phyloP scores from a whole-genome alignment of 345 rosid genomes.

The Lumnitzera littorea region DNA sequence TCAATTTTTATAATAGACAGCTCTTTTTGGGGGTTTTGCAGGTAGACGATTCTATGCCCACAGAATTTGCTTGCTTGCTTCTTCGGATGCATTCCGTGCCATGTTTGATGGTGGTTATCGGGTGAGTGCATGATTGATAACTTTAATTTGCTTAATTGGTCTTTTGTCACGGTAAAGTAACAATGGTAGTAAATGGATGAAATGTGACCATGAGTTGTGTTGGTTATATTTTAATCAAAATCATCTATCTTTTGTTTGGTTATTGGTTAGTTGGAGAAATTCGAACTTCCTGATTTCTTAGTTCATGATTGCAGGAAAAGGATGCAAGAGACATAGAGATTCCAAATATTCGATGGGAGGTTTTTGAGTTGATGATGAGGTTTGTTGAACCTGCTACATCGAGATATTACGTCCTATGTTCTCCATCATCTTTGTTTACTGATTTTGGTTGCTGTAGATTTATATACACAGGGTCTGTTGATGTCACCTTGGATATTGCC shows the following conservation, averaged over 20 bases:
- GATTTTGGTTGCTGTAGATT: conserved; percentile 37
- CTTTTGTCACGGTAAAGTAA: background rate
- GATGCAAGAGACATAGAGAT: conserved; percentile 98
- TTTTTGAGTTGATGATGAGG: conserved; percentile 99
- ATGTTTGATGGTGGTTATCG: conserved; percentile 99
- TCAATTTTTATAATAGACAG: too few relatives aligned
- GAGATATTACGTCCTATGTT: conserved; percentile 5
- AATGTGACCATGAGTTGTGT: background rate
- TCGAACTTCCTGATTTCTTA: background rate
- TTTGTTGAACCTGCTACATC: conserved; percentile 20
- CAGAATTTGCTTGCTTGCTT: conserved; percentile 95
- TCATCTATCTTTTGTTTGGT: background rate
- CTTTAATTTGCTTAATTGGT: background rate
- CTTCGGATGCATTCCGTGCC: conserved; percentile 99
- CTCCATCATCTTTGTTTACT: background rate
- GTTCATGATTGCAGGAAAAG: conserved; percentile 53
- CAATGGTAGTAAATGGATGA: background rate
- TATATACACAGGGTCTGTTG: conserved; percentile 93
- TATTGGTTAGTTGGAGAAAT: background rate
- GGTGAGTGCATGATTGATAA: conserved; percentile 36
- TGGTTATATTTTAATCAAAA: background rate
- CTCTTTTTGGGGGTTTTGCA: conserved; percentile 21
- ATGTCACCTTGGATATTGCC: conserved; percentile 72
- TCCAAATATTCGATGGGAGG: conserved; percentile 99
- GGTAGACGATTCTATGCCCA: conserved; percentile 94